Evolutionary conservation across 202 grass and related monocot genomes (phyloP).

Genomic region (Dendrocalamus latiflorus): DNA sequence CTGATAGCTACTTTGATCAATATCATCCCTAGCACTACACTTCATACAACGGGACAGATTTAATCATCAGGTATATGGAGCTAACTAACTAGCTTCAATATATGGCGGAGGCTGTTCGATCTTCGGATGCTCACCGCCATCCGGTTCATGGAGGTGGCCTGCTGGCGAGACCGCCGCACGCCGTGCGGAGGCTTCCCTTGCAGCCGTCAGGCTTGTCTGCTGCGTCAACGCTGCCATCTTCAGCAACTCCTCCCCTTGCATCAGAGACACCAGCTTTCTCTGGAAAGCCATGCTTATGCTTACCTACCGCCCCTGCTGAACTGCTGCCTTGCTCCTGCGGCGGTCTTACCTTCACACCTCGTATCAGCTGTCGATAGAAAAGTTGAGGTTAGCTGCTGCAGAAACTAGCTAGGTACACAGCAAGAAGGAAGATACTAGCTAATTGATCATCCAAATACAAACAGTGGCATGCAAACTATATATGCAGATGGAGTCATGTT

Average conservation of each 20-base stretch:
- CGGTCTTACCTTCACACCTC: constrained; percentile 61
- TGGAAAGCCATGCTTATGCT: constrained; percentile 25
- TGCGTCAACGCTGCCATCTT: background rate
- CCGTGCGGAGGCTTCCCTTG: constrained; percentile 25
- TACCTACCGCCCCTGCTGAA: background rate
- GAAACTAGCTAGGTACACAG: background rate
- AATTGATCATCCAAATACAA: background rate
- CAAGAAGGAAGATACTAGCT: background rate
- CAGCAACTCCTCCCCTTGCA: background rate
- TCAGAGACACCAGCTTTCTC: background rate
- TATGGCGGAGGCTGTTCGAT: background rate
- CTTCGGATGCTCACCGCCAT: constrained; percentile 46
- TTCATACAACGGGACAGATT: background rate
- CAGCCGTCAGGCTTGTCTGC: constrained; percentile 13
- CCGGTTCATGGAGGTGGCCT: constrained; percentile 31
- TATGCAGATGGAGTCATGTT: background rate
- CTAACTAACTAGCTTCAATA: background rate
- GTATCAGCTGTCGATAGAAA: constrained; percentile 51
- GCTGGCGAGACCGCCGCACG: constrained; percentile 10
- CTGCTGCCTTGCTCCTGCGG: constrained; percentile 8
- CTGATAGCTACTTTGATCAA: constrained; percentile 15
- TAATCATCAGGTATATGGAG: background rate
- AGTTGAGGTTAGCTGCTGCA: background rate
- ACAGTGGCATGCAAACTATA: background rate
- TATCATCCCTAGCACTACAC: constrained; percentile 30